Evolutionary conservation across 805 yeast genomes (phyloP), one percentile per base, ranked within the genome.

Genomic region (Ogataea pignaliae): DNA sequence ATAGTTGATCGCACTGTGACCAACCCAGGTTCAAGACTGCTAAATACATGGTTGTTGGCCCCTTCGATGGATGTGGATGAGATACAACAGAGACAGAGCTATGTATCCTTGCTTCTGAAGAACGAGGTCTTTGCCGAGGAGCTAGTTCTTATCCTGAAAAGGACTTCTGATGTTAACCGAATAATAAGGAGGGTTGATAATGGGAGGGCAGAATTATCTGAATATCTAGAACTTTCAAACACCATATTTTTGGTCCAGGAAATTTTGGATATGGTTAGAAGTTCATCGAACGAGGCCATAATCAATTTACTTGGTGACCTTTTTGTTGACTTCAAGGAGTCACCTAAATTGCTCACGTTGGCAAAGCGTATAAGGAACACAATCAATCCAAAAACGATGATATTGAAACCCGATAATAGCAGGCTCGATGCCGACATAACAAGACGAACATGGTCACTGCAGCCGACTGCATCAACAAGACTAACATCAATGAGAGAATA

Each of bases 21-120:
- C 0, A 72, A 83, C 1, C 81, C 93, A 0, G 98, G 98, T 0
- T 69, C 95, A 0, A 68, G 98, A 35, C 57, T 85, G n/a, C 65
- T 93, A 11, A 76, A 83, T 8, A 81, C 82, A 41, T 88, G 97
- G 97, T 65, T 91, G 4, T 72, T 86, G 21, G 79, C 88, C 2
- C 99, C 99, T 0, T 73, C 87, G 0, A 72, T 84, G 10, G 76
- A 83, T 54, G 54, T 76, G 0, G 53, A 58, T 0, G 85, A 78
- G 48, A 79, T 93, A 12, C 61, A 60, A 14, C 54, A 60, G 15
- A 68, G 99, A 26, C 87, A 81, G 38, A 65, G 64, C 14, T 53
- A 74, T 11, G 83, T 85, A 0, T 59, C 61, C 7, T 57, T 66
- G 3, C 75, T 84, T 36, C 43, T 59, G 30, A 58, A 57, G 8